These are phyloP conservation scores for Candida orba DNA, from an alignment of 805 yeast species.

Conservation along the genomic window DNA sequence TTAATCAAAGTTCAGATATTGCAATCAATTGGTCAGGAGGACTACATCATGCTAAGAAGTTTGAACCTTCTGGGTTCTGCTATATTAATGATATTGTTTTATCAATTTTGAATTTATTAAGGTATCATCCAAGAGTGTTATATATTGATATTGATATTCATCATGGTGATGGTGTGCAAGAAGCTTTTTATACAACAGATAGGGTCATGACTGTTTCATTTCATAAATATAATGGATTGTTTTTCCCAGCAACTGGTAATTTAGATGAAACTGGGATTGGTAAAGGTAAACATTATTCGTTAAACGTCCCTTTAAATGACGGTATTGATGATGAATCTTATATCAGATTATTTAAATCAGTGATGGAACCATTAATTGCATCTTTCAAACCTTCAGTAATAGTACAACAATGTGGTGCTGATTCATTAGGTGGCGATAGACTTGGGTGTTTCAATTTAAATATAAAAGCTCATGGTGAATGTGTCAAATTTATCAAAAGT, in stretches of 20 bases:
- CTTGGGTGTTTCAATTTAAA: conserved; percentile 93
- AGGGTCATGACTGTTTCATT: conserved; percentile 86
- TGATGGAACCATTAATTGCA: conserved; percentile 83
- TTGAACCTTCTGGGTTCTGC: conserved; percentile 87
- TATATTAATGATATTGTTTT: conserved; percentile 85
- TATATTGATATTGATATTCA: conserved; percentile 89
- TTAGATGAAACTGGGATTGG: conserved; percentile 80
- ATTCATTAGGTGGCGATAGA: conserved; percentile 91
- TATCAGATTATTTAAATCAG: conserved; percentile 40
- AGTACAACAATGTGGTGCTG: conserved; percentile 98
- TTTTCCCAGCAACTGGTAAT: conserved; percentile 91
- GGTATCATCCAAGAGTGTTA: conserved; percentile 79
- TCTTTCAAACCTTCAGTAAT: conserved; percentile 95
- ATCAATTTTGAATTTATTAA: conserved; percentile 69
- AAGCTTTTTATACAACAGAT: conserved; percentile 87
- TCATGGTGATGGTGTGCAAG: conserved; percentile 95
- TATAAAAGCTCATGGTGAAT: conserved; percentile 93
- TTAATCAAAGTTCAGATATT: conserved; percentile 77
- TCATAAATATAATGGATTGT: conserved; percentile 80
- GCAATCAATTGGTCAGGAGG: conserved; percentile 96
- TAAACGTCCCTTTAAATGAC: conserved; percentile 82
- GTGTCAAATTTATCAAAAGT: conserved; percentile 79
- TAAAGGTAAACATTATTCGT: conserved; percentile 73
- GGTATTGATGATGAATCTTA: conserved; percentile 85
- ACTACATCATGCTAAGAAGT: conserved; percentile 85